A percentile compares a stretch with the other conserved stretches of the same genome.
Evolutionary conservation across 306 rosid genomes (phyloP).

Genomic region (Glycine soja): DNA sequence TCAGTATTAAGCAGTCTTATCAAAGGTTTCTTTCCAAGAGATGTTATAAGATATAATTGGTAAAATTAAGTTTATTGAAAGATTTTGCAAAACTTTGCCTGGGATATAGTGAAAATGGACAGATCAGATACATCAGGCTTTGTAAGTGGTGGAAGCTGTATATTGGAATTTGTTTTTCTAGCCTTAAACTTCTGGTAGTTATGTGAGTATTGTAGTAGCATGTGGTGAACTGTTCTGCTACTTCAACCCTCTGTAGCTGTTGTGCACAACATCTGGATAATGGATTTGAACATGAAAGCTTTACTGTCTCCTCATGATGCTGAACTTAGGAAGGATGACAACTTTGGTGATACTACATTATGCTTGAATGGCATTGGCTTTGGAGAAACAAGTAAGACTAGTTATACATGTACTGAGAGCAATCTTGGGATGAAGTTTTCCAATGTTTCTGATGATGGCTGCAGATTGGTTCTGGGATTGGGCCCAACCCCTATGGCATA

Average conservation of each 20-base stretch:
- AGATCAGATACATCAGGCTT: conserved; percentile 93
- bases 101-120: conserved; percentile 63
- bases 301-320: conserved; percentile 62
- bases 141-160: conserved; percentile 78
- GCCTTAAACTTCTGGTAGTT: conserved; percentile 43
- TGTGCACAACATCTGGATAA: conserved; percentile 56
- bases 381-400: conserved; percentile 60
- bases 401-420: conserved; percentile 55
- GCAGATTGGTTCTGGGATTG: conserved; percentile 91
- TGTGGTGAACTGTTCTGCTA: conserved; percentile 55
- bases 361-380: conserved; percentile 72
- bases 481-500: conserved; percentile 89
- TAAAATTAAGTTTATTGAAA: conserved; percentile 44
- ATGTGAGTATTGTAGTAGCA: conserved; percentile 47
- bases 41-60: conserved; percentile 76
- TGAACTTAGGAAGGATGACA: conserved; percentile 60
- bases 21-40: conserved; percentile 91
- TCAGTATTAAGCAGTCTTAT: conserved; percentile 59
- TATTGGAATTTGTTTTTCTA: conserved; percentile 52
- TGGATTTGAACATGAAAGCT: conserved; percentile 82
- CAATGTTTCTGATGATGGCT: conserved; percentile 75
- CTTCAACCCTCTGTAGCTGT: conserved; percentile 54
- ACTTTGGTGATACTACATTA: conserved; percentile 74
- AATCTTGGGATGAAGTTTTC: conserved; percentile 58
- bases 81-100: conserved; percentile 43